These are phyloP conservation scores for Neonectria ditissima DNA, from an alignment of 2,329 filamentous ascomycete species.

Conservation along the genomic window DNA sequence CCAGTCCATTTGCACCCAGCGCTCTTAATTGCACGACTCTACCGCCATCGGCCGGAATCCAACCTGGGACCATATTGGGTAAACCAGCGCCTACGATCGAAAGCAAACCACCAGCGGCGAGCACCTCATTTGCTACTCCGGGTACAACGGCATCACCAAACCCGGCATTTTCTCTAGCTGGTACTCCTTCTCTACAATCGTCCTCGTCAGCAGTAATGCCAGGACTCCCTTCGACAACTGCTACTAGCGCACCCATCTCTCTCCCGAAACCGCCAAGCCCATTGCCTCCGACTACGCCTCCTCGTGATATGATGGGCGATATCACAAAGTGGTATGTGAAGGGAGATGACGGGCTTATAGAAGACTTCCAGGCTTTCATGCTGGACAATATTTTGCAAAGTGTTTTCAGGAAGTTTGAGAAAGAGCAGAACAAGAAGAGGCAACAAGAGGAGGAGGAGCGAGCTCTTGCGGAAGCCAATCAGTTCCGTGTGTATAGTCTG, in stretches of 20 bases:
- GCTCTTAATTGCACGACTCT: slow-evolving; percentile 4
- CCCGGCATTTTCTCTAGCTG: slow-evolving; percentile 24
- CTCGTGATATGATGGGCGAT: slow-evolving; percentile 59
- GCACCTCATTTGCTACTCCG: neutral
- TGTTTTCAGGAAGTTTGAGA: slow-evolving; percentile 55
- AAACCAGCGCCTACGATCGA: neutral
- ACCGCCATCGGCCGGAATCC: slow-evolving; percentile 5
- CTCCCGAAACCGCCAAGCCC: slow-evolving; percentile 21
- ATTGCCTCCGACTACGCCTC: slow-evolving; percentile 28
- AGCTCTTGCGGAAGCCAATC: slow-evolving; percentile 59
- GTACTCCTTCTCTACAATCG: slow-evolving; percentile 14
- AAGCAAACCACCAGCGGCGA: neutral
- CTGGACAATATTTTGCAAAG: slow-evolving; percentile 59
- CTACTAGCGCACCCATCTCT: slow-evolving; percentile 12
- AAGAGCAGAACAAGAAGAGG: slow-evolving; percentile 55
- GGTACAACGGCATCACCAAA: slow-evolving; percentile 20
- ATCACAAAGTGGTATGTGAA: slow-evolving; percentile 67
- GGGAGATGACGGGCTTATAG: slow-evolving; percentile 65
- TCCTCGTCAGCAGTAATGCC: slow-evolving; percentile 6
- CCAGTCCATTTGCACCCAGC: slow-evolving; percentile 6
- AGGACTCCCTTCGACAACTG: slow-evolving; percentile 14
- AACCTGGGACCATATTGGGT: slow-evolving; percentile 1
- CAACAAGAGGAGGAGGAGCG: slow-evolving; percentile 61
- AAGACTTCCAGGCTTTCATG: slow-evolving; percentile 61
- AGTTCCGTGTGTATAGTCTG: slow-evolving; percentile 63